Base-by-base conservation (phyloP, 495 filamentous ascomycete genomes). In the Aspergillus ostianus region DNA sequence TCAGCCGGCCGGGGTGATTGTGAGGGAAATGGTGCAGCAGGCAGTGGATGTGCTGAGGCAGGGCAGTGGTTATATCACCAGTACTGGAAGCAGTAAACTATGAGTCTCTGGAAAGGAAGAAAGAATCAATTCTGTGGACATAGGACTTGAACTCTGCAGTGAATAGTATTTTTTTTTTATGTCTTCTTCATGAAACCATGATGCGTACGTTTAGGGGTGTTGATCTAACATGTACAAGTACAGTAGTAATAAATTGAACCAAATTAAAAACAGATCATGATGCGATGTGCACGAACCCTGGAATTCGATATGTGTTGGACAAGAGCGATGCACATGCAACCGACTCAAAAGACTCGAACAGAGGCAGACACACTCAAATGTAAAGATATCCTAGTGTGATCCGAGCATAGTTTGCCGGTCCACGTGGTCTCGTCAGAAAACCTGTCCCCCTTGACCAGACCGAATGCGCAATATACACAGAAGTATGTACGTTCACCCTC, bases 11-110 rank as follows among this genome's bases (percentile, higher is more conserved):
- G 83, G 78, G 48, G 78, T 83, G 64, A 95, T 98, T 74, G 85
- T 97, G 19, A 83, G 83, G 56, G 89, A 93, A 67, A 95, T 97
- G 88, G 89, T 96, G n/a, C 69, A 73, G 41, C 87, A 93, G 74
- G 90, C 92, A 3, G 84, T 90, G 19, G 80, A 81, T 9, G 81
- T 89, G 74, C 69, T 97, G 56, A 85, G 77, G 72, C 54, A 59
- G 4, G 72, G 74, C 10, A 62, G 70, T 44, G 66, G 70, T 6
- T 80, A 73, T 64, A 69, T 81, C 18, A 65, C 56, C 20, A 60
- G 53, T 45, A 62, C 65, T 2, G 57, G 64, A 4, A 56, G 64
- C 10, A 77, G 72, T 53, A 79, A 74, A 48, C 66, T 79, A 57
- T 79, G 69, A 69, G 58, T 26, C 23, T 4, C 23, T 4, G 23